Percentiles rank a stretch among this genome's conserved stretches.
Conservation (phyloP, 257 asterid species). For the Solanum peruvianum region DNA sequence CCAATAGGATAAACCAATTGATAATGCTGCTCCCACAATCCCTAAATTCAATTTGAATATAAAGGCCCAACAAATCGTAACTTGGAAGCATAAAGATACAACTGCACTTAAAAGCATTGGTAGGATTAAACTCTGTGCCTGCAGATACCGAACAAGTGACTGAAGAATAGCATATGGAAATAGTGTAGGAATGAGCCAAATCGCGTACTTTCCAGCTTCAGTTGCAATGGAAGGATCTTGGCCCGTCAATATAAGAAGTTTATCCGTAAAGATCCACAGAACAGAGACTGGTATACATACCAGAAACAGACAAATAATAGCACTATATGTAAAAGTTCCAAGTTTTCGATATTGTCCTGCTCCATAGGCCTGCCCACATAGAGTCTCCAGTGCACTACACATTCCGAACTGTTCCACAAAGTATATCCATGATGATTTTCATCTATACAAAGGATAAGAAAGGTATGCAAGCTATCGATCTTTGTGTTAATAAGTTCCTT, state of each 20-base stretch:
- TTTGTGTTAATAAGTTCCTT: neutral
- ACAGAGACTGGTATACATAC: conserved; percentile 54
- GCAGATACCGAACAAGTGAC: conserved; percentile 58
- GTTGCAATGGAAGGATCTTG: conserved; percentile 63
- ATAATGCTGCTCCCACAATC: conserved; percentile 58
- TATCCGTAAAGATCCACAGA: conserved; percentile 51
- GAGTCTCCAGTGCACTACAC: conserved; percentile 80
- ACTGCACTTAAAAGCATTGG: conserved; percentile 64
- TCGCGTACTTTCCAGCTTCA: conserved; percentile 55
- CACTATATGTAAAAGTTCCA: conserved; percentile 43
- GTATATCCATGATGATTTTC: neutral
- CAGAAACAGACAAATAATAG: conserved; percentile 41
- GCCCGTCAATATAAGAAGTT: conserved; percentile 38
- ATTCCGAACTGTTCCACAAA: conserved; percentile 48
- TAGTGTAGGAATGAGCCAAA: conserved; percentile 61
- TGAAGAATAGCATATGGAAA: conserved; percentile 70
- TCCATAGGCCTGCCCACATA: conserved; percentile 88
- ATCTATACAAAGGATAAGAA: neutral
- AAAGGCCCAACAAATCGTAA: conserved; percentile 59
- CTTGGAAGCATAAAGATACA: conserved; percentile 45
- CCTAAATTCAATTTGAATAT: conserved; percentile 48
- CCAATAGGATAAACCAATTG: conserved; percentile 66
- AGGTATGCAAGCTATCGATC: neutral
- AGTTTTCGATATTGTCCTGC: conserved; percentile 57
- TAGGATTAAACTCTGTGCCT: conserved; percentile 56